Evolutionary conservation across 2,329 filamentous ascomycete species (phyloP).

Genomic region (Ascocoryne sarcoides): DNA sequence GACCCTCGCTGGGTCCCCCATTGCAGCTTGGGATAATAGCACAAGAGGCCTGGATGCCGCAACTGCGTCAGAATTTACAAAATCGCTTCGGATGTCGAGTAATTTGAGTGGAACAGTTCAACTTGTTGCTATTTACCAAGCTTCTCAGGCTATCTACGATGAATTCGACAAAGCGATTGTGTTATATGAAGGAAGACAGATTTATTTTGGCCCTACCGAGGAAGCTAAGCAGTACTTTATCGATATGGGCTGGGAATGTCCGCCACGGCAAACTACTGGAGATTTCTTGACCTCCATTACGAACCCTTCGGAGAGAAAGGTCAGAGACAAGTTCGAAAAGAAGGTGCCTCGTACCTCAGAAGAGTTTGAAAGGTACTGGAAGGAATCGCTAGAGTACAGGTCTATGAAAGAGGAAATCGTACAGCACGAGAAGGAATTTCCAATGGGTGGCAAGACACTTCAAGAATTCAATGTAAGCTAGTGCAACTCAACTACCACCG

Average conservation of each 20-base stretch:
- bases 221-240: slow-evolving; percentile 62
- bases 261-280: slow-evolving; percentile 41
- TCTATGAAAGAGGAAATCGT: slow-evolving; percentile 38
- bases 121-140: slow-evolving; percentile 65
- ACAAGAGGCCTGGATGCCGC: slow-evolving; percentile 67
- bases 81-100: slow-evolving; percentile 54
- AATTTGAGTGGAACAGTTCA: slow-evolving; percentile 56
- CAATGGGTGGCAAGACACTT: slow-evolving; percentile 28
- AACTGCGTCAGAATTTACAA: slow-evolving; percentile 65
- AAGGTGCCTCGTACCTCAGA: slow-evolving; percentile 46
- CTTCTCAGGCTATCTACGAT: slow-evolving; percentile 60
- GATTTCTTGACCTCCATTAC: slow-evolving; percentile 76
- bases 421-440: slow-evolving; percentile 40
- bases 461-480: slow-evolving; percentile 30
- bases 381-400: slow-evolving; percentile 36
- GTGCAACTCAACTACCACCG: too few species aligned
- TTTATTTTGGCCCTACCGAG: slow-evolving; percentile 61
- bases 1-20: slow-evolving; percentile 45
- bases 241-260: slow-evolving; percentile 62
- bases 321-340: slow-evolving; percentile 47
- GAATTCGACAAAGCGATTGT: slow-evolving; percentile 62
- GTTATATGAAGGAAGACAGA: slow-evolving; percentile 59
- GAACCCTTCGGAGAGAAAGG: slow-evolving; percentile 48
- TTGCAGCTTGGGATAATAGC: slow-evolving; percentile 26
- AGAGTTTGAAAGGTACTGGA: slow-evolving; percentile 46